Base-by-base conservation (phyloP, 2,329 filamentous ascomycete genomes). In the Cercospora citrullina region DNA sequence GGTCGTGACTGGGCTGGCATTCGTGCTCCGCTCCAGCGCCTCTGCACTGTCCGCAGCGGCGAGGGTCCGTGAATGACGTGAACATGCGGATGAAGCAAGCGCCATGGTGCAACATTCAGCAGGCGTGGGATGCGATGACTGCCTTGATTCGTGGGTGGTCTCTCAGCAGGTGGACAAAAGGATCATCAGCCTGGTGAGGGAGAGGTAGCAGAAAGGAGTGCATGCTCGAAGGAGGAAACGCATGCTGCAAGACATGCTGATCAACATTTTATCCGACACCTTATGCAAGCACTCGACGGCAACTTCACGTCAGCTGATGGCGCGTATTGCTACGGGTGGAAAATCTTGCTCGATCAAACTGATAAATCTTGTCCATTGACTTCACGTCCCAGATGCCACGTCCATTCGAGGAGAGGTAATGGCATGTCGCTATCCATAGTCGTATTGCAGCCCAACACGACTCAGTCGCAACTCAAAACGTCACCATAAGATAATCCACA, bases 171-270 rank as follows among this genome's bases (percentile, higher is more conserved):
- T 30, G 58, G 10, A 62, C 18, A 8, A n/a, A 1, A 53, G 12
- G 14, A 53, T 53, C 21, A 51, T 51, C 26, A 6, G 23, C 45
- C 12, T 14, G 10, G 5, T 39, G 33, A n/a, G 60, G 16, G 26
- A 48, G 21, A 51, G 21, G 45, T 48, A 30, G 39, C 42, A 30
- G 60, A 36, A 14, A 30, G 64, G 58, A 62, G 58, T 9, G 33
- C 16, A n/a, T 30, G 58, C 31, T 61, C 63, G 33, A 55, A 61
- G 33, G 12, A 66, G 59, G 64, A 21, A 65, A 42, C 58, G 58
- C 28, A 62, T 66, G 58, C 58, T 62, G 58, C 21, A n/a, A 51
- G 23, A 45, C 42, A 45, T 51, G 60, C 39, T 62, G 60, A 62
- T 62, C 60, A 31, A 26, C 39, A 62, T 62, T 39, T 62, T 28